Base-by-base conservation (phyloP, 2,329 filamentous ascomycete genomes). In the Periconia sp. region DNA sequence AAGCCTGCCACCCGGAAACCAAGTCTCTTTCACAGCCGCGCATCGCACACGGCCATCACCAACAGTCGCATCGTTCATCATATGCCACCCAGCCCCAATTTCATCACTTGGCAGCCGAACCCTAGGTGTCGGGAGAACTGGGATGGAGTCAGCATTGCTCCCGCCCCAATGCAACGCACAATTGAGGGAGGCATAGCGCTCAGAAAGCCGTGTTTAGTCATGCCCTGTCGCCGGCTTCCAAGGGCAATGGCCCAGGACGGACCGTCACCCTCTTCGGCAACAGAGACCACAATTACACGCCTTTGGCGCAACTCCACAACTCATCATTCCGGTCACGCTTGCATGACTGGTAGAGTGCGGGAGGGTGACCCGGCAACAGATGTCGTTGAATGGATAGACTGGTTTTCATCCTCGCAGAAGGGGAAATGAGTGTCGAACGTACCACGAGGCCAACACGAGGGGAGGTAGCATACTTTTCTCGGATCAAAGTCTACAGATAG, bases 181-280 rank as follows among this genome's bases (percentile, higher is more conserved):
- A 40, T 6, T 2, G 30, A 19, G 10, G 19, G 51, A 47, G 44
- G 20, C 6, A 56, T 56, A 50, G 47, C 54, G 75, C 76, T 85
- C 83, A 88, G 85, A 84, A 77, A 83, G 86, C 84, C 85, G 83
- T 74, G 65, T 82, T 82, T 86, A 88, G 81, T 88, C 85, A 88
- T 81, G 81, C 84, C 81, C 78, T 76, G 72, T 77, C 72, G 73
- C 85, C 85, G 84, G 84, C 82, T 77, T 72, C 74, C 71, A 66
- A 72, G 63, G 69, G 68, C 65, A 60, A 69, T 69, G 74, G 70
- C 76, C 82, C 72, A 75, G 72, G 65, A 75, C 72, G 72, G 65
- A 68, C 62, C 60, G 54, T 56, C 53, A 53, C 60, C 55, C 64
- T 64, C 66, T 62, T 68, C 56, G 57, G 69, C 72, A 65, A 37